Base-by-base conservation (phyloP, 768 basidiomycete genomes). In the Lactarius deliciosus region DNA sequence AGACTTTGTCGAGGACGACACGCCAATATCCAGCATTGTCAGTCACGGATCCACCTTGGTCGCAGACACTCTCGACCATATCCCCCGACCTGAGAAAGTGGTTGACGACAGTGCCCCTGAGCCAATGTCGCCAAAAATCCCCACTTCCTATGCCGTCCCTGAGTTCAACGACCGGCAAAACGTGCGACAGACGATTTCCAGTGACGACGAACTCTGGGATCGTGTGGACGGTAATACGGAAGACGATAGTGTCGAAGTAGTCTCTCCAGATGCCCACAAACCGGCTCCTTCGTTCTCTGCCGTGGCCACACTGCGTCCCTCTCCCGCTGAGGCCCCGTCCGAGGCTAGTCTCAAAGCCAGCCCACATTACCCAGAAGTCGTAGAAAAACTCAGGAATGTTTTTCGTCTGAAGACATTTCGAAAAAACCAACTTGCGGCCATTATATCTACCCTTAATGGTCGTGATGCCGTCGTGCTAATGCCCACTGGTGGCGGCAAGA, bases 401-500 rank as follows among this genome's bases (percentile, higher is more conserved):
- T 98, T 98, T 76, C 78, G 79, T 6, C 80, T 98, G 16, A 71
- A 81, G 0, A 72, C 74, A 1, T 98, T 98, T 76, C 85, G 96
- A 40, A 77, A 76, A 16, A 91, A 98, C 76, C 97, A 98, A 74
- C 82, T 94, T 47, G 88, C 91, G 72, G 94, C 92, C 2, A 91
- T 98, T 69, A 83, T 85, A 54, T 90, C 89, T 18, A 87, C 91
- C 0, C 78, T 99, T 75, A 80, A 82, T 2, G 94, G 90, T 9
- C 84, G 81, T 63, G 96, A 98, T 73, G 92, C 94, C 20, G 94
- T 98, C 70, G 92, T 98, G 20, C 82, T 98, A 9, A 96, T 98
- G 86, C 97, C 97, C 1, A 99, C 97, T 1, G 95, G 94, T 41
- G 94, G 94, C 5, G 94, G 94, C 0, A 95, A 96, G 78, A 91